Conservation (phyloP, 495 filamentous ascomycete species). For the Aspergillus sclerotioniger region DNA sequence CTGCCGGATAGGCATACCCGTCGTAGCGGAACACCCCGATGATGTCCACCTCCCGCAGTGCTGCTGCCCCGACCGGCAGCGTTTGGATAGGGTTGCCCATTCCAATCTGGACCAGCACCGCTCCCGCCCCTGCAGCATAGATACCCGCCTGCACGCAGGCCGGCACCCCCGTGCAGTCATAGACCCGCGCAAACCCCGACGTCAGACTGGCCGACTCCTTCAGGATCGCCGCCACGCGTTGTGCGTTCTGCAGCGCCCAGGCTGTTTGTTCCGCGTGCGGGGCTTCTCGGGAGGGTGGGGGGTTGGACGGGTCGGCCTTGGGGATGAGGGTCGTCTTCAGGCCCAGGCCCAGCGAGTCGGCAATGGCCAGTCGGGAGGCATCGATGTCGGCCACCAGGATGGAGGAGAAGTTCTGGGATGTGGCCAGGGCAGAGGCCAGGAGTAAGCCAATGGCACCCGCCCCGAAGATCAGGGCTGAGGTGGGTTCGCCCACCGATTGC, state of each 20-base stretch:
- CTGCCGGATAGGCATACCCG: conserved; percentile 74
- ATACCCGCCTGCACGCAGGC: conserved; percentile 83
- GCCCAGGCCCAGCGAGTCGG: conserved; percentile 65
- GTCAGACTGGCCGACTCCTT: conserved; percentile 45
- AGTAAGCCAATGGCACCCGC: conserved; percentile 80
- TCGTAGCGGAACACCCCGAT: conserved; percentile 91
- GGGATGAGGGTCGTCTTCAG: conserved; percentile 62
- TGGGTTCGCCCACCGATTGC: conserved; percentile 25
- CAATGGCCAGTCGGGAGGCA: conserved; percentile 66
- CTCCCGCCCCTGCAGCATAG: conserved; percentile 76
- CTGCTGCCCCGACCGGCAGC: conserved; percentile 78
- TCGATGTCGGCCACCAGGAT: conserved; percentile 83
- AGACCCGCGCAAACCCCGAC: conserved; percentile 72
- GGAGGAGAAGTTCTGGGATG: conserved; percentile 64
- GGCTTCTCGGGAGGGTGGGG: conserved; percentile 35
- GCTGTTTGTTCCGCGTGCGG: conserved; percentile 42
- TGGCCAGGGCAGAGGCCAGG: conserved; percentile 58
- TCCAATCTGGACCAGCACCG: conserved; percentile 81
- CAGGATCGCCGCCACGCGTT: conserved; percentile 42
- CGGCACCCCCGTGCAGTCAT: conserved; percentile 91
- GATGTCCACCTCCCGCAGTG: conserved; percentile 85
- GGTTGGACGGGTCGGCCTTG: conserved; percentile 32
- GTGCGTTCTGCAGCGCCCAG: conserved; percentile 39
- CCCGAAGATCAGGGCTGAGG: conserved; percentile 70
- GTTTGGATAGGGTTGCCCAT: conserved; percentile 94